Conservation (phyloP, 495 filamentous ascomycete species). For the Cetradonia linearis region DNA sequence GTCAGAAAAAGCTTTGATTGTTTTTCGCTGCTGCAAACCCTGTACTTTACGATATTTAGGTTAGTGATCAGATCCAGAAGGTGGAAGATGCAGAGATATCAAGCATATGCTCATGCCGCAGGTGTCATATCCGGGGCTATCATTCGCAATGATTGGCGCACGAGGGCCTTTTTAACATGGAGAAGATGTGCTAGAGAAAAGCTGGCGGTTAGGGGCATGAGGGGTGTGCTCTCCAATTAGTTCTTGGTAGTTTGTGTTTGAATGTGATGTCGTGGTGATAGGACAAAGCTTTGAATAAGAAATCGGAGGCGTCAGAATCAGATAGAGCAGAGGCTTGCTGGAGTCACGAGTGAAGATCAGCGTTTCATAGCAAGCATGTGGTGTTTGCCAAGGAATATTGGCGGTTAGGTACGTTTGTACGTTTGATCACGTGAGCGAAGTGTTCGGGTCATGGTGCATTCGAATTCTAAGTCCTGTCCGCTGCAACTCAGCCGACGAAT, state of each 20-base stretch:
- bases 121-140: neutral
- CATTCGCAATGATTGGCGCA: neutral
- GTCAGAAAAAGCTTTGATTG: no score
- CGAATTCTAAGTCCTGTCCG: no score
- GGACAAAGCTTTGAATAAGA: neutral
- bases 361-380: constrained; percentile 1
- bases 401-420: constrained; percentile 2
- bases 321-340: neutral
- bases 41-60: neutral
- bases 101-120: neutral
- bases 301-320: neutral
- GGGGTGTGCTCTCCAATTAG: neutral
- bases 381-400: neutral
- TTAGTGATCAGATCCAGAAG: neutral
- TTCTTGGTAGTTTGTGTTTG: neutral
- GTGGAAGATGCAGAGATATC: neutral
- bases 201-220: neutral
- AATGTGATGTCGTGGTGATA: neutral
- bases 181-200: neutral
- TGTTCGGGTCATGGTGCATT: neutral
- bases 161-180: neutral
- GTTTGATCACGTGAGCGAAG: neutral
- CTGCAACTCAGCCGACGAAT: neutral
- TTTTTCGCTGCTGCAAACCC: no score
- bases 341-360: neutral